A percentile compares a stretch with the other conserved stretches of the same genome.
These are phyloP conservation scores for Apophysomyces variabilis DNA, from an alignment of 371 early-diverging fungal species.

Conservation along the genomic window DNA sequence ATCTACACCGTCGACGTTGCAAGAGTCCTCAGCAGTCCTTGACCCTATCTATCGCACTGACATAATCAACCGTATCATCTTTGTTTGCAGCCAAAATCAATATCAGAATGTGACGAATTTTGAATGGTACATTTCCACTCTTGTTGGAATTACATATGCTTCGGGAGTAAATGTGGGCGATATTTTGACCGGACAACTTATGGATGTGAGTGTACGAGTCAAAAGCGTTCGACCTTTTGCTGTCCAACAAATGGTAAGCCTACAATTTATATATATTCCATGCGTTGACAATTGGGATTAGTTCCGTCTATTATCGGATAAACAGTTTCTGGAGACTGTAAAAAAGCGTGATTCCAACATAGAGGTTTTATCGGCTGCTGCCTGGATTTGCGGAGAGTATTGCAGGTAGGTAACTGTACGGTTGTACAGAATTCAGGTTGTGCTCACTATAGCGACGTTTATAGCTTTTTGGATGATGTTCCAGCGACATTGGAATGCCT, in stretches of 20 bases:
- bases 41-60: slow-evolving; percentile 81
- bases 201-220: slow-evolving; percentile 92
- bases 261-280: neutral
- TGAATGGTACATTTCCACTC: slow-evolving; percentile 92
- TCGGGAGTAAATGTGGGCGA: slow-evolving; percentile 78
- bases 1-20: slow-evolving; percentile 27
- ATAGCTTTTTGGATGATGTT: slow-evolving; percentile 48
- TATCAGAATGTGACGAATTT: slow-evolving; percentile 88
- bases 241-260: slow-evolving; percentile 73
- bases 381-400: slow-evolving; percentile 92
- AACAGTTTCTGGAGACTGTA: slow-evolving; percentile 63
- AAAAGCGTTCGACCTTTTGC: slow-evolving; percentile 81
- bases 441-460: neutral
- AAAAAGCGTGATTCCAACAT: slow-evolving; percentile 70
- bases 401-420: slow-evolving; percentile 46
- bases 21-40: slow-evolving; percentile 52
- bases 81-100: slow-evolving; percentile 82
- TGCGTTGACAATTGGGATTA: slow-evolving; percentile 15
- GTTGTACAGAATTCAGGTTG: neutral
- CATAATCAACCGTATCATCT: slow-evolving; percentile 80
- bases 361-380: slow-evolving; percentile 83
- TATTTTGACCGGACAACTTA: slow-evolving; percentile 70
- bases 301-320: slow-evolving; percentile 65
- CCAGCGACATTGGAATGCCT: slow-evolving; percentile 62
- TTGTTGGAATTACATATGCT: slow-evolving; percentile 77